Conservation (phyloP, 148 eudicot genomes). For the Chenopodium quinoa region DNA sequence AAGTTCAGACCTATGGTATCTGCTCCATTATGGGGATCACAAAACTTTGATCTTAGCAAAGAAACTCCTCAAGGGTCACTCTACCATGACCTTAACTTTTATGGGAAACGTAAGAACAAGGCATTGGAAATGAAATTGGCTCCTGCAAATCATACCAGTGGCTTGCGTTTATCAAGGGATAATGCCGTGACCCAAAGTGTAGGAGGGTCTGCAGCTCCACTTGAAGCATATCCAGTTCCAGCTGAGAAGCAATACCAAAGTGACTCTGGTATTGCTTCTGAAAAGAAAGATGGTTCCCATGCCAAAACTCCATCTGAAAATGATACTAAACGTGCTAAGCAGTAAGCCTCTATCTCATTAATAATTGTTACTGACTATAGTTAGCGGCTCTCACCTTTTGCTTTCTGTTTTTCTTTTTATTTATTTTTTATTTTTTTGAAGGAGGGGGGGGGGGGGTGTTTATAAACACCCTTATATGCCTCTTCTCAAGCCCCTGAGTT, state of each 20-base stretch:
- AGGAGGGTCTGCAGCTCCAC: conserved; percentile 36
- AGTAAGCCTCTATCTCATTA: conserved; percentile 47
- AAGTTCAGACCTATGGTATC: conserved; percentile 42
- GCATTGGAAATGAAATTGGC: conserved; percentile 44
- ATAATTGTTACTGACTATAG: not conserved
- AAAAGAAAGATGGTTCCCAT: conserved; percentile 55
- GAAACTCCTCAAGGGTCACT: conserved; percentile 46
- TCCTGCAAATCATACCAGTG: conserved; percentile 38
- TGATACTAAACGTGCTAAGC: conserved; percentile 91
- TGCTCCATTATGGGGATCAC: conserved; percentile 67
- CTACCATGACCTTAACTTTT: conserved; percentile 39
- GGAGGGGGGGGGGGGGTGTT: not conserved
- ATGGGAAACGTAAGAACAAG: conserved; percentile 46
- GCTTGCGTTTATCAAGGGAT: conserved; percentile 49
- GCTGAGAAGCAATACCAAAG: conserved; percentile 48
- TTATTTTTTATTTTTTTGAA: not conserved
- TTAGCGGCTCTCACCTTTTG: not conserved
- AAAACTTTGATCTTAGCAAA: conserved; percentile 51
- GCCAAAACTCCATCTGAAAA: conserved; percentile 56
- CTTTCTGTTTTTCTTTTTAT: not conserved
- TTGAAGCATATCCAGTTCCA: conserved; percentile 42
- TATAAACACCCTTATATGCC: not conserved
- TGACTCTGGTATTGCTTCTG: conserved; percentile 47
- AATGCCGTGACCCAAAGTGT: conserved; percentile 39
- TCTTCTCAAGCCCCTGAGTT: not conserved